These are phyloP conservation scores for Pythium utonaiense DNA, from an alignment of 352 stramenopile species.

Conservation along the genomic window DNA sequence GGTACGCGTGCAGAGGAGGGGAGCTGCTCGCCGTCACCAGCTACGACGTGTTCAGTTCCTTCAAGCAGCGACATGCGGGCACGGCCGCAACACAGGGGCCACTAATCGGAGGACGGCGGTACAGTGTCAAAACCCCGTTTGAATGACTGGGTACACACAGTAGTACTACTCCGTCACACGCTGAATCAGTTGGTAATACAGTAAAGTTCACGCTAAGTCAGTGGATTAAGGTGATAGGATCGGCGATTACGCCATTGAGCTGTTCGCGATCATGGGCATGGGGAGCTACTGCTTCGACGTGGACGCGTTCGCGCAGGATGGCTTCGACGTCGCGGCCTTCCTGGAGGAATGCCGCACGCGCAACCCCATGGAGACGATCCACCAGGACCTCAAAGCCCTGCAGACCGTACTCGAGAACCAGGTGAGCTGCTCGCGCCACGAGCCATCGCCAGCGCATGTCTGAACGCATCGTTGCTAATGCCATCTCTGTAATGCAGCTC, in stretches of 20 bases:
- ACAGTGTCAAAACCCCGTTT: not conserved
- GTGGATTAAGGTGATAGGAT: too few relatives aligned
- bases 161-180: not conserved
- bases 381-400: conserved; percentile 82
- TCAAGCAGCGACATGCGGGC: not conserved
- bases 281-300: conserved; percentile 83
- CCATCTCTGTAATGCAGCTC: conserved; percentile 31
- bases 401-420: conserved; percentile 86
- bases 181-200: not conserved
- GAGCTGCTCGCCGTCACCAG: not conserved
- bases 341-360: conserved; percentile 72
- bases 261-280: not conserved
- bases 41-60: not conserved
- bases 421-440: conserved; percentile 16
- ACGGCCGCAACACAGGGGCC: not conserved
- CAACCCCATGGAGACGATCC: conserved; percentile 81
- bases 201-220: too few relatives aligned
- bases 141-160: not conserved
- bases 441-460: too few relatives aligned
- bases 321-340: conserved; percentile 64
- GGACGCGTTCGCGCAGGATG: conserved; percentile 70
- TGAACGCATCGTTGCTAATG: too few relatives aligned
- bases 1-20: not conserved
- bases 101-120: not conserved
- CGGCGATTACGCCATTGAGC: too few relatives aligned